phyloP scores from a whole-genome alignment of 2,329 filamentous ascomycete species.

The Mollisia scopiformis region DNA sequence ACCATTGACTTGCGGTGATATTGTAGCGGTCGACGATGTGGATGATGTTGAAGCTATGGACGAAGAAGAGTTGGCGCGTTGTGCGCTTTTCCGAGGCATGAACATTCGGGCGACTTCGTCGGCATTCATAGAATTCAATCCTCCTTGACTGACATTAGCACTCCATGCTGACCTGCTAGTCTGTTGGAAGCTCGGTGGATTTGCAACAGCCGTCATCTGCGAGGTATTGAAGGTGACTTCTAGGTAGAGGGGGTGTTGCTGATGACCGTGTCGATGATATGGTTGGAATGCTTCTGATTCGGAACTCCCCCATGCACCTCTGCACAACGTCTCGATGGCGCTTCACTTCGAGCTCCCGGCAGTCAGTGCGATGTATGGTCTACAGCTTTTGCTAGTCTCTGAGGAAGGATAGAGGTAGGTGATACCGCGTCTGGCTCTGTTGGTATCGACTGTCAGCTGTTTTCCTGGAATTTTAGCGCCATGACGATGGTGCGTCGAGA shows the following conservation, averaged over 20 bases:
- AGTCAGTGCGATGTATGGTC: not conserved
- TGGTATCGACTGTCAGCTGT: slow-evolving; percentile 28
- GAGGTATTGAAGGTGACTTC: slow-evolving; percentile 11
- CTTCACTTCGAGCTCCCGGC: slow-evolving; percentile 17
- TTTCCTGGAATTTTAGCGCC: slow-evolving; percentile 22
- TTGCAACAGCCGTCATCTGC: slow-evolving; percentile 70
- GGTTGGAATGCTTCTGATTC: slow-evolving; percentile 23
- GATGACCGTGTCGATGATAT: slow-evolving; percentile 17
- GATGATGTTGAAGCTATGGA: slow-evolving; percentile 73
- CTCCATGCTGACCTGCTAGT: slow-evolving; percentile 69
- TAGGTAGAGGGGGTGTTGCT: slow-evolving; percentile 10
- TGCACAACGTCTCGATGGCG: slow-evolving; percentile 18
- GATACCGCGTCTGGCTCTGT: slow-evolving; percentile 16
- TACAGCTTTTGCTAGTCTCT: not conserved
- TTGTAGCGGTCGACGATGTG: slow-evolving; percentile 62
- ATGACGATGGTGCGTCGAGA: slow-evolving; percentile 19
- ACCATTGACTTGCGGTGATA: slow-evolving; percentile 67
- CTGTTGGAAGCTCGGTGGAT: slow-evolving; percentile 64
- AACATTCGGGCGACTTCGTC: slow-evolving; percentile 89
- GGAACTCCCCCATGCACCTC: slow-evolving; percentile 24
- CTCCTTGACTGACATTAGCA: slow-evolving; percentile 61
- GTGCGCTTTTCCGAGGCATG: slow-evolving; percentile 83
- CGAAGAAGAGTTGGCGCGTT: slow-evolving; percentile 88
- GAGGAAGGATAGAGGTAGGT: not conserved
- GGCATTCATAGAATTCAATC: slow-evolving; percentile 72